Percentiles rank a stretch among this genome's conserved stretches.
Evolutionary conservation across 371 early-diverging fungal species (phyloP).

Genomic region (Mucor lusitanicus): DNA sequence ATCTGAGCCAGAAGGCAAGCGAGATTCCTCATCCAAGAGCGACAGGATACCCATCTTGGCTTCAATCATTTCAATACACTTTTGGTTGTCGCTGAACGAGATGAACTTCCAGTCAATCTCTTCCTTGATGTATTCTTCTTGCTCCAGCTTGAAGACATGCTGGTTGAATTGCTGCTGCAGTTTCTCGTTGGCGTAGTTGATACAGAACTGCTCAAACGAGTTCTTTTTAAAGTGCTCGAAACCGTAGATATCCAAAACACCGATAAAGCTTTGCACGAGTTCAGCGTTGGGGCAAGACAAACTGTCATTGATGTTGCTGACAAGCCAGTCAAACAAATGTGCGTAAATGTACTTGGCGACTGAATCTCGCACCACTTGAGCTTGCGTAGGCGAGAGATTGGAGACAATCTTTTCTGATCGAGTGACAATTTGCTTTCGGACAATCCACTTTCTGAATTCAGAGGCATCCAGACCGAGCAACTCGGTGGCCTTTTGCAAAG

Average conservation of each 20-base stretch:
- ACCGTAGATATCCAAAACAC: slow-evolving; percentile 96
- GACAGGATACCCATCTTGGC: slow-evolving; percentile 93
- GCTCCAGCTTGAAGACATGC: slow-evolving; percentile 85
- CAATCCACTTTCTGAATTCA: slow-evolving; percentile 89
- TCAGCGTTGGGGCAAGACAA: slow-evolving; percentile 59
- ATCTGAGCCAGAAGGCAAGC: slow-evolving; percentile 92
- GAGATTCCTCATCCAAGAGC: slow-evolving; percentile 94
- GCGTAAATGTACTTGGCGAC: slow-evolving; percentile 94
- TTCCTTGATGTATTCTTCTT: slow-evolving; percentile 94
- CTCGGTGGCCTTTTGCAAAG: slow-evolving; percentile 62
- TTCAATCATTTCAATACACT: slow-evolving; percentile 99
- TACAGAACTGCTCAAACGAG: slow-evolving; percentile 99
- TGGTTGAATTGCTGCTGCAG: slow-evolving; percentile 93
- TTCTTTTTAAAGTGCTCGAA: slow-evolving; percentile 98
- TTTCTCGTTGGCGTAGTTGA: slow-evolving; percentile 98
- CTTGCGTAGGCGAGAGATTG: slow-evolving; percentile 73
- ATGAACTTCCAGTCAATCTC: slow-evolving; percentile 90
- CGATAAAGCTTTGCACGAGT: slow-evolving; percentile 74
- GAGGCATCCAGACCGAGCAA: slow-evolving; percentile 75
- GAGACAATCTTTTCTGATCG: slow-evolving; percentile 87
- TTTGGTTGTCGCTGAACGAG: slow-evolving; percentile 98
- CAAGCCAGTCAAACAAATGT: slow-evolving; percentile 93
- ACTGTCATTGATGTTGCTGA: slow-evolving; percentile 79
- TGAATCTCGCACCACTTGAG: slow-evolving; percentile 85
- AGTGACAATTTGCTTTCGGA: slow-evolving; percentile 87